phyloP scores from a whole-genome alignment of 1,139 yeast genomes.

The Candida sp. region DNA sequence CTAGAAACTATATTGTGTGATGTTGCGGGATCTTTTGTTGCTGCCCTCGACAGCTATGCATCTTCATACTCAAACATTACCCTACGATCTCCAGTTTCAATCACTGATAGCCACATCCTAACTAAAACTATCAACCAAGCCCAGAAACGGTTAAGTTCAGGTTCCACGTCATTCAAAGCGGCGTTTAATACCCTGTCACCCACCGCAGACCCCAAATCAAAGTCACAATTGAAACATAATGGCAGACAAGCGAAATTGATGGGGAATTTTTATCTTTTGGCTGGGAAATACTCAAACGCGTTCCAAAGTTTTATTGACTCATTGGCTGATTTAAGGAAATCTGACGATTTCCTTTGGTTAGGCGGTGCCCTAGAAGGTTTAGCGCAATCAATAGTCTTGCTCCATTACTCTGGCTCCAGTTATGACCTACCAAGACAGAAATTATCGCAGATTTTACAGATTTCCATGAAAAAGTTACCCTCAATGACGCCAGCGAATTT shows the following conservation, averaged over 20 bases:
- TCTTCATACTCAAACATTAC: conserved; percentile 69
- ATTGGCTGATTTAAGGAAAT: conserved; percentile 50
- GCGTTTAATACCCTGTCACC: conserved; percentile 17
- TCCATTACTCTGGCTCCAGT: conserved; percentile 56
- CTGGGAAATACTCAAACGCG: conserved; percentile 78
- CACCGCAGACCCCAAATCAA: conserved; percentile 22
- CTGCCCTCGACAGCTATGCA: conserved; percentile 65
- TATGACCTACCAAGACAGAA: conserved; percentile 53
- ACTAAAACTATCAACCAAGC: conserved; percentile 55
- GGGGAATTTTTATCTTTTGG: conserved; percentile 73
- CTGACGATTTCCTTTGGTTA: conserved; percentile 82
- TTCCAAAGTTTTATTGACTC: conserved; percentile 72
- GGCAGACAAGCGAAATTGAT: conserved; percentile 77
- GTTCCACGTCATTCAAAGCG: conserved; percentile 36
- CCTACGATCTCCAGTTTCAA: conserved; percentile 67
- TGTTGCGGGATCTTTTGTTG: conserved; percentile 60
- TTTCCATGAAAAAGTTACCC: conserved; percentile 21
- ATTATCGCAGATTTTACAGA: conserved; percentile 20
- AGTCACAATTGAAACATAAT: conserved; percentile 29
- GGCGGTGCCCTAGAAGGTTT: conserved; percentile 84
- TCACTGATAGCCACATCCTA: conserved; percentile 46
- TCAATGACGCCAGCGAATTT: conserved; percentile 13
- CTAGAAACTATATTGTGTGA: conserved; percentile 76
- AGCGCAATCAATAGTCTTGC: conserved; percentile 60
- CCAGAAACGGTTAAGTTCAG: conserved; percentile 36